phyloP scores from a whole-genome alignment of 495 filamentous ascomycete species.

The Rhypophila decipiens region DNA sequence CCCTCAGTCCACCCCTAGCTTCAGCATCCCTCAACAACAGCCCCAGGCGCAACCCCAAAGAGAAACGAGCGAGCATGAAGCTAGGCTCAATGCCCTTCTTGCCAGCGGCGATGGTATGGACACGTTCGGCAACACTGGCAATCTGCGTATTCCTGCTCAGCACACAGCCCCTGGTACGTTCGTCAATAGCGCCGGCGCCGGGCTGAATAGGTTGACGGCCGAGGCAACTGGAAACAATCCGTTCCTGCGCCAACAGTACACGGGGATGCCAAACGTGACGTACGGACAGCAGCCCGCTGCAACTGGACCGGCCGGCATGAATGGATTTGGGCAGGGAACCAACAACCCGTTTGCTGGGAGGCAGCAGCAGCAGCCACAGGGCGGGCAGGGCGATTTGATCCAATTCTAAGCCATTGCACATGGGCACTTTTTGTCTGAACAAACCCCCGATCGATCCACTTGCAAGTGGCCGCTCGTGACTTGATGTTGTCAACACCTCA shows the following conservation, averaged over 20 bases:
- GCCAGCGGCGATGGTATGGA: conserved; percentile 85
- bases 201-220: conserved; percentile 59
- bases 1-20: conserved; percentile 13
- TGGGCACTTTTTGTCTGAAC: no score
- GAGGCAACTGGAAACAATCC: conserved; percentile 86
- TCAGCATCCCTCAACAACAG: conserved; percentile 23
- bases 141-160: conserved; percentile 91
- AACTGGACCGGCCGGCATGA: conserved; percentile 64
- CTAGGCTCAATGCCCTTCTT: conserved; percentile 86
- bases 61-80: conserved; percentile 66
- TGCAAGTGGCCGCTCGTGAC: no score
- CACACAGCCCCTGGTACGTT: conserved; percentile 97
- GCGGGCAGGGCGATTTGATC: conserved; percentile 75
- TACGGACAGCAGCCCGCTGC: conserved; percentile 63
- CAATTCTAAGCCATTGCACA: no score
- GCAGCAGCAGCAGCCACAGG: conserved; percentile 59
- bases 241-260: conserved; percentile 75
- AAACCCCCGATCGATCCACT: no score
- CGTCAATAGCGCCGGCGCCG: conserved; percentile 86
- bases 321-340: conserved; percentile 44
- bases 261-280: conserved; percentile 63
- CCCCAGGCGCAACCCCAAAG: conserved; percentile 42
- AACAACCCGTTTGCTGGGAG: conserved; percentile 71
- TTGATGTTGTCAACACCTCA: no score
- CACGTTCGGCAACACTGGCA: conserved; percentile 93